A percentile compares a stretch with the other conserved stretches of the same genome.
Conservation (phyloP, 345 rosid species). For the Linum usitatissimum region DNA sequence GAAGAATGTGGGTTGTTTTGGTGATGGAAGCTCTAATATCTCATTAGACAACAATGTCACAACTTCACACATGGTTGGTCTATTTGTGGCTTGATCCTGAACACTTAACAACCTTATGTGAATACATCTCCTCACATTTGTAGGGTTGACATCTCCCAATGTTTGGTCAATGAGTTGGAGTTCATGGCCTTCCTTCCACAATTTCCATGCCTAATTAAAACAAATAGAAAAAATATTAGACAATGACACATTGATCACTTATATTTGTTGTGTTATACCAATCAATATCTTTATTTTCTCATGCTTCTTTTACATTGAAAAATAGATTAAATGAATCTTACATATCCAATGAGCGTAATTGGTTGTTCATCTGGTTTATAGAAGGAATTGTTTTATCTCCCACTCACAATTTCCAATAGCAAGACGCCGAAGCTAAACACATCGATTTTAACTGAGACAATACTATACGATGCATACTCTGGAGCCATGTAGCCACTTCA, state of each 20-base stretch:
- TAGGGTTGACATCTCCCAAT: background rate
- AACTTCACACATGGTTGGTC: constrained; percentile 16
- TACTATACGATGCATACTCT: constrained; percentile 9
- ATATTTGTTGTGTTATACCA: too few species aligned
- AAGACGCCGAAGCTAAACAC: constrained; percentile 18
- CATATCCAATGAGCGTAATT: constrained; percentile 14
- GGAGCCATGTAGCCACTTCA: constrained; percentile 11
- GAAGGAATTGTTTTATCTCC: constrained; percentile 13
- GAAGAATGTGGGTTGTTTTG: constrained; percentile 15
- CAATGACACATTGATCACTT: too few species aligned
- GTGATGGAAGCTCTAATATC: background rate
- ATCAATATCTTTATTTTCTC: too few species aligned
- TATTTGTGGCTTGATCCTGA: background rate
- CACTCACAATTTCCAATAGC: constrained; percentile 9
- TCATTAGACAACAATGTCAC: constrained; percentile 12
- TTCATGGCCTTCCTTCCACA: constrained; percentile 3
- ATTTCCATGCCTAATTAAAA: constrained; percentile 17
- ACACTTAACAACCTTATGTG: background rate
- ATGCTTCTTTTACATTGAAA: too few species aligned
- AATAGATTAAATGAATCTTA: background rate
- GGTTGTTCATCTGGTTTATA: background rate
- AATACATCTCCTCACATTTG: background rate
- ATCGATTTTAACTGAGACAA: constrained; percentile 10
- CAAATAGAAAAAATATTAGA: background rate
- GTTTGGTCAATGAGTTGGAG: constrained; percentile 8